Base-by-base conservation (phyloP, 2,329 filamentous ascomycete genomes). In the Verticillium alfalfae region DNA sequence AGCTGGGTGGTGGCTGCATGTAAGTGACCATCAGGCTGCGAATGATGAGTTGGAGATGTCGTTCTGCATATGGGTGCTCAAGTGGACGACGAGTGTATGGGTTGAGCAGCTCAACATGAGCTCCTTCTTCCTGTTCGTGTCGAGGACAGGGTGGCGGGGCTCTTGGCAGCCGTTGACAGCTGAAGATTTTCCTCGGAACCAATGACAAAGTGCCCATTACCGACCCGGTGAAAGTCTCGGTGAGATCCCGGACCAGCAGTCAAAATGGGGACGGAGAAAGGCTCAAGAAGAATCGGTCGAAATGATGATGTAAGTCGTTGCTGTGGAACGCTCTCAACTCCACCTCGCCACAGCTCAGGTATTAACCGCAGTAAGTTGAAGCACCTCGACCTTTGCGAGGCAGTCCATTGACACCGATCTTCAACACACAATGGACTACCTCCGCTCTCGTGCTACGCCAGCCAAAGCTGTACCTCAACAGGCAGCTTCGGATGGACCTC, bases 401-500 rank as follows among this genome's bases (percentile, higher is more conserved):
- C 39, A 45, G 38, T 39, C 22, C 34, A 1, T 16, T 56, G 26
- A 34, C 26, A 31, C 5, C 26, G 26, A 31, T 31, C 26, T 31
- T 18, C 26, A 7, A n/a, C 10, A 12, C 41, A 57, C 5, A 45
- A 65, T 66, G 64, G 56, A 65, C 16, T 63, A 63, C 37, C 59
- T 65, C 54, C 61, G 37, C 41, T 38, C 45, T 26, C 60, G 26
- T 31, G 45, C 26, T 38, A 59, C 15, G n/a, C 49, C 39, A 34
- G 52, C 61, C 18, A 59, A 36, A 60, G 60, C 54, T 60, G 58
- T 61, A 45, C 45, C 45, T n/a, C 45, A 22, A 18, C 45, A 52
- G 45, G 52, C 61, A 36, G 57, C 63, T 9, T 59, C 63, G 54
- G 73, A 76, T 61, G 86, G 88, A 66, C 89, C 90, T 9, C 77